phyloP scores from a whole-genome alignment of 768 basidiomycete genomes.

The Boletus rubescentipes region DNA sequence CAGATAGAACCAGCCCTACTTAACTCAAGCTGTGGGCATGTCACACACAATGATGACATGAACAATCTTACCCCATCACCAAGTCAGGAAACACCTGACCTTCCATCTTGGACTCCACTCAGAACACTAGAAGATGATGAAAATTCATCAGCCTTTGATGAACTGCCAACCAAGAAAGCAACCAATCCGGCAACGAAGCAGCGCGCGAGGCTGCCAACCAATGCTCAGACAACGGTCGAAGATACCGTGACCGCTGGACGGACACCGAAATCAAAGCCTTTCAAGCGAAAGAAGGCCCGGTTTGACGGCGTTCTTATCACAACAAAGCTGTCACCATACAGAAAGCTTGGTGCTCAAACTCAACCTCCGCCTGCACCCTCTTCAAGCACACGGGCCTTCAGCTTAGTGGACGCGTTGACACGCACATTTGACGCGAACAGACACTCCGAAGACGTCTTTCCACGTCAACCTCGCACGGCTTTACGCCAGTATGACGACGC shows the following conservation, averaged over 20 bases:
- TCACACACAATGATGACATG: neutral
- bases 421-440: slow-evolving; percentile 30
- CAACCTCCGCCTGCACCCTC: neutral
- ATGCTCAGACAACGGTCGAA: neutral
- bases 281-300: slow-evolving; percentile 14
- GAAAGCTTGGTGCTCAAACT: neutral
- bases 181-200: neutral
- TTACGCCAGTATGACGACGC: neutral
- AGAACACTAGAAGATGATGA: neutral
- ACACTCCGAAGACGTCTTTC: neutral
- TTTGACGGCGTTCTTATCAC: slow-evolving; percentile 28
- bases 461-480: neutral
- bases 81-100: slow-evolving; percentile 10
- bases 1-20: slow-evolving; percentile 3
- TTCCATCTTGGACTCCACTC: slow-evolving; percentile 26
- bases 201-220: neutral
- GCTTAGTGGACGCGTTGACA: slow-evolving; percentile 24
- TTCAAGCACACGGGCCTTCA: slow-evolving; percentile 1
- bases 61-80: neutral
- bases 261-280: neutral
- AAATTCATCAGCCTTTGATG: slow-evolving; percentile 4
- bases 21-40: slow-evolving; percentile 2
- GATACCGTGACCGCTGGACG: neutral
- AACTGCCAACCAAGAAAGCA: neutral
- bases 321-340: slow-evolving; percentile 2